Percentiles rank a stretch among this genome's conserved stretches.
phyloP scores from a whole-genome alignment of 257 asterid genomes.

The Rehmannia glutinosa region DNA sequence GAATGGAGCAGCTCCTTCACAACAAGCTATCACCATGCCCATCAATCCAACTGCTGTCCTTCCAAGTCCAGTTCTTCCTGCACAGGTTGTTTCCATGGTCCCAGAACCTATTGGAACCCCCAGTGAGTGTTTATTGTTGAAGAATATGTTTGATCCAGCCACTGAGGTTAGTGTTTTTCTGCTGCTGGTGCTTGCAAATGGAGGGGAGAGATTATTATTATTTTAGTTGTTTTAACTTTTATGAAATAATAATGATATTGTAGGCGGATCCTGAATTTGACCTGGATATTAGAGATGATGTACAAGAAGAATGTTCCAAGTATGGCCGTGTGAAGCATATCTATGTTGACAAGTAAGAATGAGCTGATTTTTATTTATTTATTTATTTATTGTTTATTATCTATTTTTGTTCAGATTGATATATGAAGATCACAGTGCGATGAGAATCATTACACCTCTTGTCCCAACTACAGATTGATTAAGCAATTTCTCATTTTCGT shows the following conservation, averaged over 20 bases:
- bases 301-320: conserved; percentile 87
- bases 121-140: conserved; percentile 88
- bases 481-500: no score
- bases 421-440: not conserved
- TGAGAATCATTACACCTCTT: no score
- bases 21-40: conserved; percentile 60
- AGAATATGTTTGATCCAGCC: conserved; percentile 97
- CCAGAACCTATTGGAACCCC: conserved; percentile 93
- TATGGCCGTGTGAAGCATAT: conserved; percentile 88
- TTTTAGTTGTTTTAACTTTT: not conserved
- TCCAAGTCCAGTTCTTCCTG: conserved; percentile 44
- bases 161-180: conserved; percentile 57
- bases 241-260: conserved; percentile 7
- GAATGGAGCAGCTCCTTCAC: conserved; percentile 68
- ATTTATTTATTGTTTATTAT: not conserved
- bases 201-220: not conserved
- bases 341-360: conserved; percentile 83
- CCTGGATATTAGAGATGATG: conserved; percentile 90
- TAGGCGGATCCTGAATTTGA: conserved; percentile 93
- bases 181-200: not conserved
- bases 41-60: conserved; percentile 50
- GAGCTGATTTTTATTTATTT: not conserved
- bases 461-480: no score
- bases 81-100: conserved; percentile 54
- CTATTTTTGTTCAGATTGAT: not conserved